phyloP scores from a whole-genome alignment of 148 eudicot genomes.

The Vaccinium macrocarpon region DNA sequence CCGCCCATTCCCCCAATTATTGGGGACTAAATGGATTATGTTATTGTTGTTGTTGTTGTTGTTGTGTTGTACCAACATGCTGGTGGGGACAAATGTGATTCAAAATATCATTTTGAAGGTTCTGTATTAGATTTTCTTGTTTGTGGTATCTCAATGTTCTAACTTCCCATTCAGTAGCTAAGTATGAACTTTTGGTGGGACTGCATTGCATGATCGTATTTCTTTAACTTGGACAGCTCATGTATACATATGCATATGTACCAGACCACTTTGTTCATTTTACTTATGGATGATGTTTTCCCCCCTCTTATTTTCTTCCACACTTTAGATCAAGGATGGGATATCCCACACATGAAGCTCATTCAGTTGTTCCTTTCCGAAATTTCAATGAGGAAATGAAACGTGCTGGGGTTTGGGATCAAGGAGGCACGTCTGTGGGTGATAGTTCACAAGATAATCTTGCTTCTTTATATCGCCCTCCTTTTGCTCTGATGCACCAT shows the following conservation, averaged over 20 bases:
- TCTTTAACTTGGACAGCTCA: neutral
- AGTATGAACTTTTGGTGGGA: neutral
- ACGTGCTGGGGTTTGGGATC: constrained; percentile 68
- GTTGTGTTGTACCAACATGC: neutral
- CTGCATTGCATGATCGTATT: neutral
- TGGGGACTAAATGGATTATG: too few relatives aligned
- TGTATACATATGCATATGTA: neutral
- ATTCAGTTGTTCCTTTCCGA: constrained; percentile 76
- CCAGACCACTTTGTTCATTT: constrained; percentile 4
- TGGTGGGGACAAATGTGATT: neutral
- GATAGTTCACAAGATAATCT: constrained; percentile 78
- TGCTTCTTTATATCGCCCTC: constrained; percentile 90
- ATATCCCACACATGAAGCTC: constrained; percentile 51
- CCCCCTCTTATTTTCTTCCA: neutral
- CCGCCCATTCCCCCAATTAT: too few relatives aligned
- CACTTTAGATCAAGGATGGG: constrained; percentile 39
- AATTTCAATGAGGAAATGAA: constrained; percentile 88
- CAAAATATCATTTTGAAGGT: neutral
- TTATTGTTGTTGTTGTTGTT: too few relatives aligned
- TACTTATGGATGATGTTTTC: constrained; percentile 8
- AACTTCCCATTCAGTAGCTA: neutral
- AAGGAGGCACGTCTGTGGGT: constrained; percentile 60
- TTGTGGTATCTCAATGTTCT: neutral
- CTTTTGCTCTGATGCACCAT: constrained; percentile 75
- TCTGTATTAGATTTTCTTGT: neutral